These are phyloP conservation scores for Actinidia chinensis DNA, from an alignment of 179 eudicot genomes.

Conservation along the genomic window DNA sequence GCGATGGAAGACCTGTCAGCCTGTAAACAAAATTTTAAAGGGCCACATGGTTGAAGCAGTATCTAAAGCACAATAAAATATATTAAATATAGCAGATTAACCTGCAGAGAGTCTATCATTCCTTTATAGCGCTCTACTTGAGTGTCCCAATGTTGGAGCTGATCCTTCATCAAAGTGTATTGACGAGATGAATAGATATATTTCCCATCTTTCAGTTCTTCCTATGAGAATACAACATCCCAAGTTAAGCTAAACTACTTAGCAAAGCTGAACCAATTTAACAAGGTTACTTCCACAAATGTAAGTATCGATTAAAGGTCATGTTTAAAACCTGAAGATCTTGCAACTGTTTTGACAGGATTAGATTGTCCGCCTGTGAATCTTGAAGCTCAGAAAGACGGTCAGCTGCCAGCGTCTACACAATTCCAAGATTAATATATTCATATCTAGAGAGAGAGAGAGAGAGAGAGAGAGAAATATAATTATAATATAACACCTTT, in stretches of 20 bases:
- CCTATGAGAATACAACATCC: slow-evolving; percentile 35
- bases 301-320: background rate
- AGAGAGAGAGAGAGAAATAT: slow-evolving; percentile 1
- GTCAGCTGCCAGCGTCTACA: slow-evolving; percentile 82
- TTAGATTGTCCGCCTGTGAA: slow-evolving; percentile 63
- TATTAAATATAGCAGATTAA: slow-evolving; percentile 30
- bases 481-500: slow-evolving; percentile 49
- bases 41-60: slow-evolving; percentile 17
- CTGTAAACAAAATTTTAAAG: slow-evolving; percentile 45
- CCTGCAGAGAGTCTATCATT: slow-evolving; percentile 79
- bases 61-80: slow-evolving; percentile 11
- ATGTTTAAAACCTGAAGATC: slow-evolving; percentile 61
- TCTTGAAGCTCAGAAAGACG: slow-evolving; percentile 91
- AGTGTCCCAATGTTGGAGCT: slow-evolving; percentile 83
- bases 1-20: slow-evolving; percentile 63
- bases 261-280: too few relatives aligned
- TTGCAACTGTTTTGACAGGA: slow-evolving; percentile 76
- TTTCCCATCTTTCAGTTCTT: slow-evolving; percentile 70
- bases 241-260: too few relatives aligned
- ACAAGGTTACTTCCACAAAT: too few relatives aligned
- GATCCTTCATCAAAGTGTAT: slow-evolving; percentile 73
- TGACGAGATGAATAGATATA: slow-evolving; percentile 65
- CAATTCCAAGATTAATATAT: slow-evolving; percentile 16
- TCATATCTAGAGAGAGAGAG: background rate
- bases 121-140: slow-evolving; percentile 67